phyloP scores from a whole-genome alignment of 148 eudicot species.

The Silene uniflora region DNA sequence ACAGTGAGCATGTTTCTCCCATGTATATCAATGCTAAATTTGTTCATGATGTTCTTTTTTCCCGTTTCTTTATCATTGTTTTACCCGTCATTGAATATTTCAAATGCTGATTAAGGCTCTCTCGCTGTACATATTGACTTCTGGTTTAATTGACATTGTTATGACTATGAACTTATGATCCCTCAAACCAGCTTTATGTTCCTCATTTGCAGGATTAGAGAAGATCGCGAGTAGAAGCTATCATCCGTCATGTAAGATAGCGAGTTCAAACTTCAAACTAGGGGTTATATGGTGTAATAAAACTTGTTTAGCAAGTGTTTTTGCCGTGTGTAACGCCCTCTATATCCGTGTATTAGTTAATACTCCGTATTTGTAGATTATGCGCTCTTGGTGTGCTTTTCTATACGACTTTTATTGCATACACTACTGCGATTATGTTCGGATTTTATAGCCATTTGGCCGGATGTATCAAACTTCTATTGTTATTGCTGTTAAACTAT shows the following conservation, averaged over 20 bases:
- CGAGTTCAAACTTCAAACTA: not conserved
- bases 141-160: not conserved
- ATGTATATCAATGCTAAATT: too few species aligned
- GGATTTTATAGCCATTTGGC: not conserved
- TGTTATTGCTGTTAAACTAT: not conserved
- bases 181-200: not conserved
- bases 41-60: too few species aligned
- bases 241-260: not conserved
- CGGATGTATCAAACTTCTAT: not conserved
- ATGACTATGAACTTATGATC: not conserved
- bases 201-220: constrained; percentile 22
- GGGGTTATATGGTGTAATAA: not conserved
- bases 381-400: not conserved
- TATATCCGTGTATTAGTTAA: too few species aligned
- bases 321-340: not conserved
- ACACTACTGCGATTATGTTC: not conserved
- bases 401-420: not conserved
- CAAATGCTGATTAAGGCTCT: too few species aligned
- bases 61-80: not conserved
- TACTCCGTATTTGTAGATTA: not conserved
- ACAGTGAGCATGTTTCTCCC: too few species aligned
- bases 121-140: not conserved
- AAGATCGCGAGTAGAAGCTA: not conserved
- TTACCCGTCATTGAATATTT: too few species aligned
- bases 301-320: not conserved